Conservation (phyloP, 2,329 filamentous ascomycete genomes). For the Colletotrichum shisoi region DNA sequence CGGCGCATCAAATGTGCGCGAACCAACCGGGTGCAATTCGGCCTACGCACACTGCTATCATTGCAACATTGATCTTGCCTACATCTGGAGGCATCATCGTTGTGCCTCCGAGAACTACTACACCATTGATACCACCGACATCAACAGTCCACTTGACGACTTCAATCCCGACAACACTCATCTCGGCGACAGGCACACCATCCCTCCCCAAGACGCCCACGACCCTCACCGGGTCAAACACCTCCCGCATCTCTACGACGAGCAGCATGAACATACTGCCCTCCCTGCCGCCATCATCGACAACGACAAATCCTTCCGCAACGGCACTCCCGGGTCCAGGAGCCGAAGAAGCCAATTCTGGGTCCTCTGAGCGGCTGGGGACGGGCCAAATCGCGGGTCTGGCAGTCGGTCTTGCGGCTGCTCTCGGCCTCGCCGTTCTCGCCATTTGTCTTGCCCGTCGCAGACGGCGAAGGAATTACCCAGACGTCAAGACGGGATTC, state of each 20-base stretch:
- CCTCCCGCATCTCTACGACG: constrained; percentile 30
- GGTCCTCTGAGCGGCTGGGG: constrained; percentile 25
- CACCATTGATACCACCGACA: constrained; percentile 26
- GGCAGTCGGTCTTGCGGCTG: constrained; percentile 37
- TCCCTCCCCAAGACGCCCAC: constrained; percentile 29
- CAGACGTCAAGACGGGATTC: constrained; percentile 51
- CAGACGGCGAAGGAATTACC: constrained; percentile 53
- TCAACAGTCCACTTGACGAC: constrained; percentile 29
- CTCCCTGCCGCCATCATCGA: constrained; percentile 23
- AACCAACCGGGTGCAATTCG: constrained; percentile 58
- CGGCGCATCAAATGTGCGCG: constrained; percentile 67
- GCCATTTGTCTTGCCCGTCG: constrained; percentile 57
- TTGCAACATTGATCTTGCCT: constrained; percentile 61
- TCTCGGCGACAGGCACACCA: constrained; percentile 24
- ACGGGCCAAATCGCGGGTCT: constrained; percentile 38
- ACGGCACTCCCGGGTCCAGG: constrained; percentile 27
- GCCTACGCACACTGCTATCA: constrained; percentile 67
- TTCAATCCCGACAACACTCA: constrained; percentile 33
- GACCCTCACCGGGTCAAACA: constrained; percentile 34
- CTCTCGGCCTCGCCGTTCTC: constrained; percentile 54
- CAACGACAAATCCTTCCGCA: constrained; percentile 19
- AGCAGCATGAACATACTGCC: constrained; percentile 22
- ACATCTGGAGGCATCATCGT: constrained; percentile 50
- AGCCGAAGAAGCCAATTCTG: constrained; percentile 28
- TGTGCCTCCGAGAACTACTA: constrained; percentile 39